Evolutionary conservation across 2,329 filamentous ascomycete species (phyloP).

Genomic region (Penicillium italicum): DNA sequence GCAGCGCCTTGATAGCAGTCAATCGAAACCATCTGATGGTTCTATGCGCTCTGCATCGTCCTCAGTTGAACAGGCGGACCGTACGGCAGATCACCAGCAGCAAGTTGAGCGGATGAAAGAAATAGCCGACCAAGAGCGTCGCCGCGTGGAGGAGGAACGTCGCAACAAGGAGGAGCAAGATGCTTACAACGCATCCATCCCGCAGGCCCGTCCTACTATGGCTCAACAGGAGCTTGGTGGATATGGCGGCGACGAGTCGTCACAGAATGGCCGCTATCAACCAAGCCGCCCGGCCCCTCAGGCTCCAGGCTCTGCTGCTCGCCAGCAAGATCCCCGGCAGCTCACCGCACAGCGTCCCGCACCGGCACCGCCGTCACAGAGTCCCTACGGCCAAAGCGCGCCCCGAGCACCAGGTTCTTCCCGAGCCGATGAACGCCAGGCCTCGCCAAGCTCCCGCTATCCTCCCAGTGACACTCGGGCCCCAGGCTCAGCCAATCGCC

Average conservation of each 20-base stretch:
- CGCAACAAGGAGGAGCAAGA: conserved; percentile 69
- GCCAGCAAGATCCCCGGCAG: conserved; percentile 52
- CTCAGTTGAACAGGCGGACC: conserved; percentile 54
- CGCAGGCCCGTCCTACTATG: conserved; percentile 72
- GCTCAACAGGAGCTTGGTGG: conserved; percentile 88
- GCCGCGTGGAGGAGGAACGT: conserved; percentile 54
- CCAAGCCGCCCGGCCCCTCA: conserved; percentile 80
- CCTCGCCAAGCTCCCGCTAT: conserved; percentile 36
- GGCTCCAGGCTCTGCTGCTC: conserved; percentile 56
- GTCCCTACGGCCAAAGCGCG: conserved; percentile 32
- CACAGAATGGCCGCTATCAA: conserved; percentile 65
- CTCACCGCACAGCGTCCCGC: conserved; percentile 74
- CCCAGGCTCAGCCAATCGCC: conserved; percentile 42
- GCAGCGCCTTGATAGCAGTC: conserved; percentile 46
- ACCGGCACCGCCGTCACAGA: conserved; percentile 58
- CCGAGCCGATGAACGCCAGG: conserved; percentile 31
- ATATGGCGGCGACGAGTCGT: conserved; percentile 54
- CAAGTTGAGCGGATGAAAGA: conserved; percentile 50
- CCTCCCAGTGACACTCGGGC: conserved; percentile 33
- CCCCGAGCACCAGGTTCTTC: conserved; percentile 35
- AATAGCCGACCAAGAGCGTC: conserved; percentile 54
- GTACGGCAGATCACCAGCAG: conserved; percentile 43
- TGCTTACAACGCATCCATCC: conserved; percentile 84
- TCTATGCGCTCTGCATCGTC: conserved; percentile 33
- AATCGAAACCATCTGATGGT: conserved; percentile 32